Evolutionary conservation across 2,329 filamentous ascomycete genomes (phyloP).

Genomic region (Aspergillus puulaauensis): DNA sequence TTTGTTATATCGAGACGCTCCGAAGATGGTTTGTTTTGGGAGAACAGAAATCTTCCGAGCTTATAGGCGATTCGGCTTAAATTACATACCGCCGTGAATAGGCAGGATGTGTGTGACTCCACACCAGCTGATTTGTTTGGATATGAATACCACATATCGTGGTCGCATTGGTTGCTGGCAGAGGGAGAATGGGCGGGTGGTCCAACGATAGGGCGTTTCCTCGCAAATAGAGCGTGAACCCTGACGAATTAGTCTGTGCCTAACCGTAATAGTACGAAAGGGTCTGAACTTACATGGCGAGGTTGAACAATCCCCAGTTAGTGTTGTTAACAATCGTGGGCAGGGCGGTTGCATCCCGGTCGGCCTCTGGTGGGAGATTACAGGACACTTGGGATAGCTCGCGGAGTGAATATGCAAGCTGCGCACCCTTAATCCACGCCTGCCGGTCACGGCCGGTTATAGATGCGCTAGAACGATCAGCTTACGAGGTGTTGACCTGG

Average conservation of each 20-base stretch:
- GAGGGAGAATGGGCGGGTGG: constrained; percentile 15
- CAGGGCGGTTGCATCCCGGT: constrained; percentile 18
- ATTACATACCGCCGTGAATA: constrained; percentile 20
- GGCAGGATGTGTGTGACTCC: constrained; percentile 17
- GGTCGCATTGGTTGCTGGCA: constrained; percentile 10
- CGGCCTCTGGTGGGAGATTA: constrained; percentile 9
- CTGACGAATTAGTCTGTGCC: constrained; percentile 14
- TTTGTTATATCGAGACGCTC: constrained; percentile 13
- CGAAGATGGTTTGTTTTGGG: constrained; percentile 1
- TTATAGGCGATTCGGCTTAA: constrained; percentile 23
- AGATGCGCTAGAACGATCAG: constrained; percentile 24
- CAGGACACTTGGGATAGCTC: constrained; percentile 20
- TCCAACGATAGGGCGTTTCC: constrained; percentile 19
- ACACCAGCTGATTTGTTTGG: constrained; percentile 14
- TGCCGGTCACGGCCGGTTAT: constrained; percentile 33
- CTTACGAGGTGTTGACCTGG: not conserved
- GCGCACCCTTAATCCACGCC: constrained; percentile 29
- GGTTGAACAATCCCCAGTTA: constrained; percentile 28
- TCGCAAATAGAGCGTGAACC: constrained; percentile 20
- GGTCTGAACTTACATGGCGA: constrained; percentile 22
- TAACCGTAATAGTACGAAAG: not conserved
- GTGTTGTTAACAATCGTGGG: constrained; percentile 16
- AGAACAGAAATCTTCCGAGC: constrained; percentile 18
- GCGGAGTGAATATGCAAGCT: constrained; percentile 24
- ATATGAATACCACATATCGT: constrained; percentile 24